A percentile compares a stretch with the other conserved stretches of the same genome.
Evolutionary conservation across 352 stramenopile genomes (phyloP).

Genomic region (Hyaloperonospora arabidopsidis): DNA sequence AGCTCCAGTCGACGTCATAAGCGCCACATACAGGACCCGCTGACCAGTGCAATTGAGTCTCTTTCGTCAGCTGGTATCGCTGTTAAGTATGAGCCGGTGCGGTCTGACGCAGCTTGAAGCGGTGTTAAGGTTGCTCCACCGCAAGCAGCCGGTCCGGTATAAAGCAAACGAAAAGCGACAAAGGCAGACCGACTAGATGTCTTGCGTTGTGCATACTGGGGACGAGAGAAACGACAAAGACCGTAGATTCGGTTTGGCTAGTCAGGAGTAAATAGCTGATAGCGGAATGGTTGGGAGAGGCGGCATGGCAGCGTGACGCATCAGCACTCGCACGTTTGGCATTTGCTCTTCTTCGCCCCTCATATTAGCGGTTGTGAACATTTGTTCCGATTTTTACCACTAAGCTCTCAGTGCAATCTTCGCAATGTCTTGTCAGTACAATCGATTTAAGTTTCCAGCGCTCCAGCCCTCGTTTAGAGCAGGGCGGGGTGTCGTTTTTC

Average conservation of each 20-base stretch:
- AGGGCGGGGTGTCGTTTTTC: neutral
- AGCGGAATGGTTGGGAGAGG: slow-evolving; percentile 6
- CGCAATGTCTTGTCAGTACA: neutral
- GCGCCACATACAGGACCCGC: slow-evolving; percentile 20
- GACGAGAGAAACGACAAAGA: slow-evolving; percentile 19
- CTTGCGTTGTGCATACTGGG: slow-evolving; percentile 20
- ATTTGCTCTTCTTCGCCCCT: slow-evolving; percentile 2
- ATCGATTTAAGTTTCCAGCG: no score
- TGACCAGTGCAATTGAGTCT: slow-evolving; percentile 32
- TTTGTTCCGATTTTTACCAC: slow-evolving; percentile 29
- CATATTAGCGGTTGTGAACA: slow-evolving; percentile 13
- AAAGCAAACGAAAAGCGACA: slow-evolving; percentile 14
- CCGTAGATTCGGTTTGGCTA: slow-evolving; percentile 29
- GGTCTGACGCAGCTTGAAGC: slow-evolving; percentile 12
- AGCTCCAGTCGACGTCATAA: slow-evolving; percentile 44
- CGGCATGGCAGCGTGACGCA: slow-evolving; percentile 2
- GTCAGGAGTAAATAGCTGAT: slow-evolving; percentile 14
- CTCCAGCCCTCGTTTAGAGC: neutral
- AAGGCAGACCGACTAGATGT: slow-evolving; percentile 9
- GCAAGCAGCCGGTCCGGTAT: slow-evolving; percentile 8
- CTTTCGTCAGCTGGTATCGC: slow-evolving; percentile 35
- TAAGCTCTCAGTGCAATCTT: neutral
- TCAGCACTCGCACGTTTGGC: slow-evolving; percentile 1
- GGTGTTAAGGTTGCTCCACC: no score
- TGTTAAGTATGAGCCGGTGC: slow-evolving; percentile 18